Conservation (phyloP, 2,329 filamentous ascomycete species). For the Penicillium psychrosexuale region DNA sequence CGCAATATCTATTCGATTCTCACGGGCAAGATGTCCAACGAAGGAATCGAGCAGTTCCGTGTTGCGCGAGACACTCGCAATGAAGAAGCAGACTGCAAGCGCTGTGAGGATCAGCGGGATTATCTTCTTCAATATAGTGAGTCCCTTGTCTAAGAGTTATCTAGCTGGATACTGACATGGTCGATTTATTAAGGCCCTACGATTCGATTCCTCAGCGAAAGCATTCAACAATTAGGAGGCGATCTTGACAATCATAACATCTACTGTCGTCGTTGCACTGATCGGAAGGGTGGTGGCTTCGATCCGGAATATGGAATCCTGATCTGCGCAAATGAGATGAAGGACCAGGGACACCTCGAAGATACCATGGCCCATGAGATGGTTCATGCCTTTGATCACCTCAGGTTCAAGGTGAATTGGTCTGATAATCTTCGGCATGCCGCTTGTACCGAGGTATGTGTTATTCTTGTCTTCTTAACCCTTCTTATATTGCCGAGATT, state of each 20-base stretch:
- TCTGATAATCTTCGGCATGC: constrained; percentile 78
- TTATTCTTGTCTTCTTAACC: not conserved
- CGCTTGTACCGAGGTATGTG: constrained; percentile 80
- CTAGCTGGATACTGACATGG: constrained; percentile 3
- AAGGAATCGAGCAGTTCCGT: constrained; percentile 73
- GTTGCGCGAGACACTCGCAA: constrained; percentile 70
- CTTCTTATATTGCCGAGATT: not conserved
- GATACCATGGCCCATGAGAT: constrained; percentile 96
- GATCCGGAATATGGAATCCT: constrained; percentile 81
- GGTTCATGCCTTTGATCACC: constrained; percentile 93
- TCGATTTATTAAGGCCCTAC: constrained; percentile 57
- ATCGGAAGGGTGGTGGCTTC: constrained; percentile 76
- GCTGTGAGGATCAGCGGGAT: constrained; percentile 77
- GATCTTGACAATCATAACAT: constrained; percentile 72
- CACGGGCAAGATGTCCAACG: constrained; percentile 65
- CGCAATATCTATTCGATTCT: constrained; percentile 83
- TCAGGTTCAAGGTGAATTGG: constrained; percentile 88
- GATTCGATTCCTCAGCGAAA: constrained; percentile 80
- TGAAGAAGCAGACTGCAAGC: constrained; percentile 73
- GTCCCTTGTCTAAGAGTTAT: constrained; percentile 7
- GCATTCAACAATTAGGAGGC: constrained; percentile 75
- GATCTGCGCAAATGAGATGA: constrained; percentile 88
- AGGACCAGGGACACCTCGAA: constrained; percentile 76
- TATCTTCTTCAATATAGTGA: constrained; percentile 75
- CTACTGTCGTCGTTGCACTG: constrained; percentile 73